Evolutionary conservation across 345 rosid species (phyloP).

Genomic region (Mallotus nudiflorus): DNA sequence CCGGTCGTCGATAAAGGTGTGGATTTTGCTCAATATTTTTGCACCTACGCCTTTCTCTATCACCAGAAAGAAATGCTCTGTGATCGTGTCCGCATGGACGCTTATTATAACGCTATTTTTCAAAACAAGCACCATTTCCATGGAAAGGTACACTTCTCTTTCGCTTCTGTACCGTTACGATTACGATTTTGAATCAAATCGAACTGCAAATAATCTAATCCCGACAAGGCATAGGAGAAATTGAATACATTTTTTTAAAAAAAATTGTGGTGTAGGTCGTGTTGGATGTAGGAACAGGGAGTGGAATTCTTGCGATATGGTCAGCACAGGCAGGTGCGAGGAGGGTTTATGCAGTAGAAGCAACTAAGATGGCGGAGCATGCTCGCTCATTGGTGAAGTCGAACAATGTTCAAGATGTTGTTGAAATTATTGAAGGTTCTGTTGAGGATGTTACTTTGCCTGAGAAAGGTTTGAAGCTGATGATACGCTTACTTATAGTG

Average conservation of each 20-base stretch:
- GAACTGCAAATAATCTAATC: too few relatives aligned
- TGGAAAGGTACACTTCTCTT: constrained; percentile 58
- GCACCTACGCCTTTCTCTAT: constrained; percentile 82
- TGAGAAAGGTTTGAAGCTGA: constrained; percentile 69
- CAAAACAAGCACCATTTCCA: constrained; percentile 73
- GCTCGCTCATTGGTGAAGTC: constrained; percentile 82
- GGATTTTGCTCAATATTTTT: constrained; percentile 86
- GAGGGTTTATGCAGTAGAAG: constrained; percentile 97
- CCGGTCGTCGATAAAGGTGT: constrained; percentile 73
- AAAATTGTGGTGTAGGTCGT: constrained; percentile 54
- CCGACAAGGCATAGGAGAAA: too few relatives aligned
- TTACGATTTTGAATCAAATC: too few relatives aligned
- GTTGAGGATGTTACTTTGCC: constrained; percentile 81
- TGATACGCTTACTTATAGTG: not conserved
- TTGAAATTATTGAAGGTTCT: constrained; percentile 87
- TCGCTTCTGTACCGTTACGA: not conserved
- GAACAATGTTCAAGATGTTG: constrained; percentile 64
- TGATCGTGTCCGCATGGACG: constrained; percentile 98
- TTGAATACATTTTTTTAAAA: too few relatives aligned
- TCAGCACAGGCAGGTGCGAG: constrained; percentile 98
- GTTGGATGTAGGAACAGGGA: constrained; percentile 97
- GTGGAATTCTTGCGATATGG: constrained; percentile 99
- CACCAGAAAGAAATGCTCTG: constrained; percentile 99
- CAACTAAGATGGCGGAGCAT: constrained; percentile 93
- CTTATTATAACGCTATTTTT: constrained; percentile 75